These are phyloP conservation scores for Camellia sinensis DNA, from an alignment of 148 eudicot species.

Conservation along the genomic window DNA sequence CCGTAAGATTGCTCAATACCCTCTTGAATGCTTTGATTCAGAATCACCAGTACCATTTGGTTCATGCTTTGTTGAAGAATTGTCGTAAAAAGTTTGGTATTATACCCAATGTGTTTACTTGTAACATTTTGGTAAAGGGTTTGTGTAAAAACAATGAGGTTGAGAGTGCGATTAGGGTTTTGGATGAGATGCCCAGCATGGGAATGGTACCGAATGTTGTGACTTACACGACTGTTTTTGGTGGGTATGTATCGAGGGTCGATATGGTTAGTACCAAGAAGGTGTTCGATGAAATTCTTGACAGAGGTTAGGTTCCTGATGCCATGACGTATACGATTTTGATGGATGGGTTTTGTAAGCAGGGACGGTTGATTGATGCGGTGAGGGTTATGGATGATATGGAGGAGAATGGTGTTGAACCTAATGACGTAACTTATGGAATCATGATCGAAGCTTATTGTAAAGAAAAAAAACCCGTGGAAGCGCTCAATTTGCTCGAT, in stretches of 20 bases:
- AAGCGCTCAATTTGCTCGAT: slow-evolving; percentile 61
- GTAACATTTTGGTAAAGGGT: slow-evolving; percentile 67
- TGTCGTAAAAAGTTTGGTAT: slow-evolving; percentile 46
- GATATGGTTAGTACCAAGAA: slow-evolving; percentile 64
- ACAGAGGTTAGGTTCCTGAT: slow-evolving; percentile 82
- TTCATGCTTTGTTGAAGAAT: slow-evolving; percentile 52
- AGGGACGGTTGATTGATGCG: slow-evolving; percentile 63
- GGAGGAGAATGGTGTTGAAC: slow-evolving; percentile 67
- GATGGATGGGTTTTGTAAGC: slow-evolving; percentile 81
- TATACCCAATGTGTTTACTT: slow-evolving; percentile 66
- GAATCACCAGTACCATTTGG: slow-evolving; percentile 58
- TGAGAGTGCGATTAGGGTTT: slow-evolving; percentile 50
- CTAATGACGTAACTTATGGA: slow-evolving; percentile 73
- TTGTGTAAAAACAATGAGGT: slow-evolving; percentile 67
- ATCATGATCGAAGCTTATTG: slow-evolving; percentile 87
- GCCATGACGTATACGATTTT: slow-evolving; percentile 69
- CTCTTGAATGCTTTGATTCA: slow-evolving; percentile 62
- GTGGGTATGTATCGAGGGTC: slow-evolving; percentile 55
- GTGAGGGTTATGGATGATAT: slow-evolving; percentile 85
- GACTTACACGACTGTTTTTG: slow-evolving; percentile 63
- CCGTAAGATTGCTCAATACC: slow-evolving; percentile 72
- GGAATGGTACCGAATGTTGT: slow-evolving; percentile 78
- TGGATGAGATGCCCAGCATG: slow-evolving; percentile 77
- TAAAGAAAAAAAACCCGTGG: slow-evolving; percentile 60
- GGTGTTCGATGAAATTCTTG: slow-evolving; percentile 65